Conservation (phyloP, 805 yeast genomes). For the Hanseniaspora mollemarum region DNA sequence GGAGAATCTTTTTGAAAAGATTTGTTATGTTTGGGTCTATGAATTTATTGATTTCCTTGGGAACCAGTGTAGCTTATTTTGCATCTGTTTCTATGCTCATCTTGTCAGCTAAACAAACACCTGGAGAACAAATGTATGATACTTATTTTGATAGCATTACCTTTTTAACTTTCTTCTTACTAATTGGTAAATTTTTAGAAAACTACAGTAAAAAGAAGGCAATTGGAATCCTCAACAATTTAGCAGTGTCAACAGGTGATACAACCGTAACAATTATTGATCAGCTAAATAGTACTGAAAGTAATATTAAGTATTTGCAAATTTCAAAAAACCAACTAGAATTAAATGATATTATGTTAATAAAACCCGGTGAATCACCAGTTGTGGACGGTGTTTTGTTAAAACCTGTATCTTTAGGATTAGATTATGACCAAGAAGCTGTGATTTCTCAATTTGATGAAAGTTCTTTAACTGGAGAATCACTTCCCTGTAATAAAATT, state of each 20-base stretch:
- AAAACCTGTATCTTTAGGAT: background rate
- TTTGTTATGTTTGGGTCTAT: slow-evolving; percentile 64
- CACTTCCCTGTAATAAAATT: slow-evolving; percentile 44
- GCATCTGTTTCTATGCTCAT: slow-evolving; percentile 48
- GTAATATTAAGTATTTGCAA: slow-evolving; percentile 18
- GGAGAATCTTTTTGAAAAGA: slow-evolving; percentile 30
- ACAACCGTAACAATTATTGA: slow-evolving; percentile 24
- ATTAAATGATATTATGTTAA: slow-evolving; percentile 39
- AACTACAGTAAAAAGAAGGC: slow-evolving; percentile 56
- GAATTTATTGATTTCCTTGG: slow-evolving; percentile 61
- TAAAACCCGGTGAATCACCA: slow-evolving; percentile 49
- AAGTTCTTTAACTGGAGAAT: slow-evolving; percentile 53
- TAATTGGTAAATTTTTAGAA: slow-evolving; percentile 61
- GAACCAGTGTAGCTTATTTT: slow-evolving; percentile 61
- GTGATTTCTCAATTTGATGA: slow-evolving; percentile 41
- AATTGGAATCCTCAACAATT: slow-evolving; percentile 48
- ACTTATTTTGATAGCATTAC: slow-evolving; percentile 73
- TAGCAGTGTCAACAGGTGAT: slow-evolving; percentile 33
- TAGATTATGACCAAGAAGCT: background rate
- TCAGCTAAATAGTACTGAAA: slow-evolving; percentile 16
- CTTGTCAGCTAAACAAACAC: slow-evolving; percentile 28
- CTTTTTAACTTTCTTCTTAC: slow-evolving; percentile 56
- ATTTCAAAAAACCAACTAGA: slow-evolving; percentile 39
- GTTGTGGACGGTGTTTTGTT: slow-evolving; percentile 41
- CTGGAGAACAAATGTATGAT: slow-evolving; percentile 38